Evolutionary conservation across 2,329 filamentous ascomycete genomes (phyloP).

Genomic region (Aureobasidium sp.): DNA sequence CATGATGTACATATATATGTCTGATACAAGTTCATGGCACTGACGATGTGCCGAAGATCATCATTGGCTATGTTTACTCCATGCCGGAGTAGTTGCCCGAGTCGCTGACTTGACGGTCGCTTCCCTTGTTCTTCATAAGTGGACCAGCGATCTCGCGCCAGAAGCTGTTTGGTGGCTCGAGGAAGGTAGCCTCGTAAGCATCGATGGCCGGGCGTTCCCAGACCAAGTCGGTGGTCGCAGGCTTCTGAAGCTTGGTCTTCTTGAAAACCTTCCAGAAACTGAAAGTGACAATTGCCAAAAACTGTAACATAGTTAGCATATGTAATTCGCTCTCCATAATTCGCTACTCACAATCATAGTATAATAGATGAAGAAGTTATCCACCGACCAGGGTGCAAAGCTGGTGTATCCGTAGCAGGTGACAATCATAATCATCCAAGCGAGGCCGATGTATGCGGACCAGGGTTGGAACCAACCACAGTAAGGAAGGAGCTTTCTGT

Average conservation of each 20-base stretch:
- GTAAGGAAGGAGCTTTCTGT: constrained; percentile 49
- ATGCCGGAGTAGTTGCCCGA: background rate
- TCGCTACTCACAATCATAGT: too few species aligned
- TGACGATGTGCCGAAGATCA: background rate
- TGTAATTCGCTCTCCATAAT: too few species aligned
- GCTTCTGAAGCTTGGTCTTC: constrained; percentile 45
- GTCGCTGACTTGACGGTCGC: background rate
- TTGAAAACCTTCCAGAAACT: constrained; percentile 56
- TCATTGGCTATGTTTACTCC: background rate
- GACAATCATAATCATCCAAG: constrained; percentile 27
- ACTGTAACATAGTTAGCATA: constrained; percentile 42
- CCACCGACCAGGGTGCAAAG: constrained; percentile 37
- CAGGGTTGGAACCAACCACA: constrained; percentile 47
- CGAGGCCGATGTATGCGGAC: constrained; percentile 38
- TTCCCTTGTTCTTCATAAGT: background rate
- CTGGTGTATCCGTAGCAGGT: constrained; percentile 48
- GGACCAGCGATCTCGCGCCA: constrained; percentile 40
- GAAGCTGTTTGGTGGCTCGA: constrained; percentile 42
- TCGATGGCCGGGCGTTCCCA: constrained; percentile 53
- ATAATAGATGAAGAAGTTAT: constrained; percentile 37
- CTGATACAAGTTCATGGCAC: background rate
- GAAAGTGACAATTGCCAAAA: constrained; percentile 44
- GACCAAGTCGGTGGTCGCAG: constrained; percentile 49
- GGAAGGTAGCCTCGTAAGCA: constrained; percentile 45
- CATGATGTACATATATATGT: background rate